These are phyloP conservation scores for Tylopilus vinaceipallidus DNA, from an alignment of 768 basidiomycete genomes.

Conservation along the genomic window DNA sequence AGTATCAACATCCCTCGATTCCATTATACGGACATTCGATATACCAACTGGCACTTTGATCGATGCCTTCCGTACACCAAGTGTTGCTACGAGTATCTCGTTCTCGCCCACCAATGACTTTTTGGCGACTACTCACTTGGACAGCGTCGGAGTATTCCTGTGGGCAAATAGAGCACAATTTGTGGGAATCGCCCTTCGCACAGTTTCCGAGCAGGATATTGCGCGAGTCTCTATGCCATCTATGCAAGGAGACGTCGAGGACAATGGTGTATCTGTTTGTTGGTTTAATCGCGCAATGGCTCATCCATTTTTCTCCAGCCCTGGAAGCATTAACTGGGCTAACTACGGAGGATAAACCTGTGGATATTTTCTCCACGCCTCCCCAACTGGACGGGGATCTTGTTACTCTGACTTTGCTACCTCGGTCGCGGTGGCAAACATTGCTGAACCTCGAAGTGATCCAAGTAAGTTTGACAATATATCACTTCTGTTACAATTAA, in stretches of 20 bases:
- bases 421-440: conserved; percentile 94
- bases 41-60: conserved; percentile 91
- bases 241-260: conserved; percentile 79
- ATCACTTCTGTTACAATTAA: not conserved
- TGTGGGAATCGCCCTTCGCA: conserved; percentile 76
- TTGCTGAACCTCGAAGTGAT: conserved; percentile 95
- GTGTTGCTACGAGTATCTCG: conserved; percentile 83
- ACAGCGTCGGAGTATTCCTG: conserved; percentile 92
- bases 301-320: conserved; percentile 39
- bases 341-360: conserved; percentile 54
- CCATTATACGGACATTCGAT: conserved; percentile 92
- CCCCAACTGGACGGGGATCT: conserved; percentile 86
- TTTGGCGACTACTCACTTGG: conserved; percentile 91
- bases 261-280: conserved; percentile 57
- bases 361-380: conserved; percentile 80
- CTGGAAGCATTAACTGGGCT: conserved; percentile 70
- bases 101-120: conserved; percentile 97
- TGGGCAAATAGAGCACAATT: conserved; percentile 99
- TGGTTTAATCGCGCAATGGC: not conserved
- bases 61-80: conserved; percentile 85
- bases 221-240: conserved; percentile 72
- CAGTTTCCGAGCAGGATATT: conserved; percentile 74
- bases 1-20: conserved; percentile 83
- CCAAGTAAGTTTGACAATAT: conserved; percentile 49
- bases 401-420: conserved; percentile 89